Evolutionary conservation across 129 eudicot species (phyloP), one percentile per base, ranked within the genome.

Genomic region (Tagetes erecta): DNA sequence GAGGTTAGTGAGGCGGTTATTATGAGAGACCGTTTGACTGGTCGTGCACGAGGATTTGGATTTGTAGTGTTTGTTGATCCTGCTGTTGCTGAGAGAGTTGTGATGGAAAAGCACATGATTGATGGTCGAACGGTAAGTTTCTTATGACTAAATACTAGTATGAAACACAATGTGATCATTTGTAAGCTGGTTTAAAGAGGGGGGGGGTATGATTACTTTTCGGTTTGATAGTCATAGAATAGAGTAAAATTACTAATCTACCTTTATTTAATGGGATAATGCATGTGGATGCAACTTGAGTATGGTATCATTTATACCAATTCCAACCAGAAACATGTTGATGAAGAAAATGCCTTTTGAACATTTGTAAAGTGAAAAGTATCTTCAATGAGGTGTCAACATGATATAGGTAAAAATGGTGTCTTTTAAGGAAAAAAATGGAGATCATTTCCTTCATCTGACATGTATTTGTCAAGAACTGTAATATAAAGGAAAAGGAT

Each of bases 21-120:
- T 76, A 90, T 90, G 96, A 83, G 94, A 70, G 94, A 87, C 72
- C 94, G 96, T 60, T 77, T 70, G 69, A 90, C 96, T 0, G 94
- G 94, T 35, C 87, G 91, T 79, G 96, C 96, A 49, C 85, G 96
- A 27, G 96, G 96, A 30, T 90, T 90, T 79, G 97, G 97, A 8
- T 90, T 90, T 64, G 81, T 90, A 50, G 94, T 90, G 82, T 90
- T 90, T 82, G 86, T 85, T 41, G 91, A 87, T 80, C 91, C 94
- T 68, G 76, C 51, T 36, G 97, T 85, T 83, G 97, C 97, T 6
- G 91, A 87, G 67, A 78, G 86, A 73, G 97, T 91, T 68, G 91
- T 91, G 4, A 72, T 73, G 85, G 97, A 91, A 72, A 91, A 91
- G 73, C 97, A 91, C 80, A 80, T 85, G 89, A 87, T 91, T 50